These are phyloP conservation scores for Calocybe cyanea DNA, from an alignment of 768 basidiomycete species.

Conservation along the genomic window DNA sequence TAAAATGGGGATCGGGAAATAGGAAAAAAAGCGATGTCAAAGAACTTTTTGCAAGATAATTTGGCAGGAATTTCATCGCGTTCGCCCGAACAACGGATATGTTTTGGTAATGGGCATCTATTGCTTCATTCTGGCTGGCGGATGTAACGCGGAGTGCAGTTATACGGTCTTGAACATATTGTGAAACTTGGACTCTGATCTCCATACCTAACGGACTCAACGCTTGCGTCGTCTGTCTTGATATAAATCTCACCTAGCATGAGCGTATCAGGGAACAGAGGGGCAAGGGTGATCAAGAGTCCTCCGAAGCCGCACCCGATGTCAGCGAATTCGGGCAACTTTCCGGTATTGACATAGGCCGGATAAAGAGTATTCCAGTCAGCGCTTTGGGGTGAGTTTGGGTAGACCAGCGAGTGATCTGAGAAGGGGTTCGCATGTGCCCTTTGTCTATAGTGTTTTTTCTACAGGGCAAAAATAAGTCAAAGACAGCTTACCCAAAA, in stretches of 20 bases:
- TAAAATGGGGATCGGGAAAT: slow-evolving; percentile 99
- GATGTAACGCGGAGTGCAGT: slow-evolving; percentile 78
- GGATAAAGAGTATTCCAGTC: slow-evolving; percentile 88
- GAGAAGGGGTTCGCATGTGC: slow-evolving; percentile 87
- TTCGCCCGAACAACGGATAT: slow-evolving; percentile 93
- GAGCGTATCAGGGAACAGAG: slow-evolving; percentile 84
- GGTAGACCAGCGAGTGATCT: slow-evolving; percentile 86
- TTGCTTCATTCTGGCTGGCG: slow-evolving; percentile 23
- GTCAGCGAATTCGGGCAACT: slow-evolving; percentile 90
- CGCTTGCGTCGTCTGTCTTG: slow-evolving; percentile 3
- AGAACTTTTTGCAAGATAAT: slow-evolving; percentile 90
- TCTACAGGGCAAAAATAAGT: slow-evolving; percentile 36
- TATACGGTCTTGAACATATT: slow-evolving; percentile 95
- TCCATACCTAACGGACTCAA: slow-evolving; percentile 71
- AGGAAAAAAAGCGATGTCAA: slow-evolving; percentile 94
- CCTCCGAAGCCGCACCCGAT: slow-evolving; percentile 98
- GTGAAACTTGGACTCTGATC: slow-evolving; percentile 93
- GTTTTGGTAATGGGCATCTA: slow-evolving; percentile 61
- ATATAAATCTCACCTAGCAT: slow-evolving; percentile 76
- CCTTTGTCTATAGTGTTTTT: slow-evolving; percentile 80
- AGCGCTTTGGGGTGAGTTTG: slow-evolving; percentile 66
- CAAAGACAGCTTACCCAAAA: neutral
- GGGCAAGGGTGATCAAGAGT: slow-evolving; percentile 82
- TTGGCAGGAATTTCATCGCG: slow-evolving; percentile 97
- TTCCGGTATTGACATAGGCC: slow-evolving; percentile 50